Percentiles rank a stretch among this genome's conserved stretches.
phyloP scores from a whole-genome alignment of 2,329 filamentous ascomycete genomes.

The Ceratocystis variospora region DNA sequence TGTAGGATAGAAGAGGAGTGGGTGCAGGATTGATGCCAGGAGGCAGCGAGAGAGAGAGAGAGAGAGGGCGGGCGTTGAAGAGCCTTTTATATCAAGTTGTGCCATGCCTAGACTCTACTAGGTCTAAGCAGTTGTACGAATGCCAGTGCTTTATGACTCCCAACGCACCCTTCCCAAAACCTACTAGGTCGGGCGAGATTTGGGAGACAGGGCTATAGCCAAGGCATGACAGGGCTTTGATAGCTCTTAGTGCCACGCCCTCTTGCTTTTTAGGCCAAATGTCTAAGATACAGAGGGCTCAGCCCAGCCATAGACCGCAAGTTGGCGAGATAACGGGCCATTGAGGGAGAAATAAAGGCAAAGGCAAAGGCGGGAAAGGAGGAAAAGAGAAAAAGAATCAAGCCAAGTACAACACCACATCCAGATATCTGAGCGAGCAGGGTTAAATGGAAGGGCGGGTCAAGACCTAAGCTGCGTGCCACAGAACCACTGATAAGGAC shows the following conservation, averaged over 20 bases:
- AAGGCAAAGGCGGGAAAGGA: neutral
- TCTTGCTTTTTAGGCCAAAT: neutral
- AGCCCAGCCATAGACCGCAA: neutral
- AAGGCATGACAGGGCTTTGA: neutral
- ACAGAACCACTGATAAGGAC: conserved; percentile 11
- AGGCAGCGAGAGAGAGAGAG: neutral
- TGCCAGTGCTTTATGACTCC: neutral
- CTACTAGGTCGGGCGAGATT: neutral
- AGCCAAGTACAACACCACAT: neutral
- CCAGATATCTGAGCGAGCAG: neutral
- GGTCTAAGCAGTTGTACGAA: conserved; percentile 4
- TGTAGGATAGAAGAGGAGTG: neutral
- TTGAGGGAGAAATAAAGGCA: neutral
- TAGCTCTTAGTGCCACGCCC: neutral
- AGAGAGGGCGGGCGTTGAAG: neutral
- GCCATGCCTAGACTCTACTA: neutral
- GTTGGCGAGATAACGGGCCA: neutral
- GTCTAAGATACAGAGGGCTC: neutral
- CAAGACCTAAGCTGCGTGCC: neutral
- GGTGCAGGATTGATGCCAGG: neutral
- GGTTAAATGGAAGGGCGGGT: conserved; percentile 1
- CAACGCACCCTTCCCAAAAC: neutral
- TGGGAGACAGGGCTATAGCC: neutral
- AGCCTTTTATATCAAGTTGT: conserved; percentile 15
- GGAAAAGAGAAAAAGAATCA: neutral